phyloP scores from a whole-genome alignment of 2,329 filamentous ascomycete species.

The Xylaria sp. region DNA sequence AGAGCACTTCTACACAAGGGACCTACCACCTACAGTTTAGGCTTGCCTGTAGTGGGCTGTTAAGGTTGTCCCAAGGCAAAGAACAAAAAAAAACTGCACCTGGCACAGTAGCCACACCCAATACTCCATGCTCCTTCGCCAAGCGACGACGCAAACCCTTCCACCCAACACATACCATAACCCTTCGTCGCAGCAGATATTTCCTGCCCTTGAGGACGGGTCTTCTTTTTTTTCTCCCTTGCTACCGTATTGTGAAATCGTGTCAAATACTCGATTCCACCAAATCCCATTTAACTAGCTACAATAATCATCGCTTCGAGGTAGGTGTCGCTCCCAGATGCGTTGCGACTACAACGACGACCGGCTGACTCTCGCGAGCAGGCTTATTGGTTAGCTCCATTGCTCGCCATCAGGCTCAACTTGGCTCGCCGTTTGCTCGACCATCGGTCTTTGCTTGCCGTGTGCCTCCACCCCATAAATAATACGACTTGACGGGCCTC shows the following conservation, averaged over 20 bases:
- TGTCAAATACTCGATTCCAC: not conserved
- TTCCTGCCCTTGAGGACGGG: slow-evolving; percentile 10
- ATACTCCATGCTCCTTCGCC: slow-evolving; percentile 19
- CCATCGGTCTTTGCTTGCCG: not conserved
- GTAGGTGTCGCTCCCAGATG: not conserved
- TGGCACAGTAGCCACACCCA: slow-evolving; percentile 20
- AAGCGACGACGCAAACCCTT: slow-evolving; percentile 18
- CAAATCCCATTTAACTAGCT: not conserved
- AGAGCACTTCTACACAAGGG: not conserved
- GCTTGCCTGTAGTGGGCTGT: not conserved
- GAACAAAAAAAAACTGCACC: slow-evolving; percentile 20
- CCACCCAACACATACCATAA: slow-evolving; percentile 9
- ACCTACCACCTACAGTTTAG: not conserved
- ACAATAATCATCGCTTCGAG: not conserved
- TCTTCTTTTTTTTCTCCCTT: not conserved
- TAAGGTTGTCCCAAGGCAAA: slow-evolving; percentile 5
- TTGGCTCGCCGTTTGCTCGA: slow-evolving; percentile 4
- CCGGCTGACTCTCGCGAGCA: slow-evolving; percentile 19
- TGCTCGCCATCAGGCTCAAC: not conserved
- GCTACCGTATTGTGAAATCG: not conserved
- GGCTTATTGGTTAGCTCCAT: slow-evolving; percentile 16
- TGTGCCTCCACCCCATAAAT: not conserved
- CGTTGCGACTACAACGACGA: slow-evolving; percentile 4
- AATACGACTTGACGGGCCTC: slow-evolving; percentile 1
- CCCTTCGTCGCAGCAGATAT: slow-evolving; percentile 10